Evolutionary conservation across 352 stramenopile species (phyloP), one percentile per base, ranked within the genome.

Genomic region (Thraustochytrium sp.): DNA sequence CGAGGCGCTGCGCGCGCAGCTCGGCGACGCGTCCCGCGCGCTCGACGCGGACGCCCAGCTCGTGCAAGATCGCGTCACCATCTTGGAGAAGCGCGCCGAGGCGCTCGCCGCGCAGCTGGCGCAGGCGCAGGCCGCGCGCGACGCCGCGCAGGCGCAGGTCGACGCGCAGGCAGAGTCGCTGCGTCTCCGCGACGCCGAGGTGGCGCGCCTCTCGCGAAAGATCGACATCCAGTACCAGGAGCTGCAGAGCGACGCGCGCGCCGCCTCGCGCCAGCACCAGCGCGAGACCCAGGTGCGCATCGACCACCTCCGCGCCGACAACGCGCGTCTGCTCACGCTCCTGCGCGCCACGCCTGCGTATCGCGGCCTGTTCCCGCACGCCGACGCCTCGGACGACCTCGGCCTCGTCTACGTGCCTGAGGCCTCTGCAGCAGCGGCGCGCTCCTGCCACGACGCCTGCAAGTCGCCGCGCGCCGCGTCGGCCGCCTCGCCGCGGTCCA

Each of bases 261-360:
- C 23, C 18, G 42, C 68, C 4, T 5, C 42, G 23, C 68, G 37
- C 2, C 16, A 48, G 13, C 65, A 75, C 13, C 65, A 62, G 23
- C 65, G 65, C 34, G 68, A 80, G 26, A 13, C n/a, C 11, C 46
- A 65, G 44, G 51, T 34, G 34, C 68, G 68, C 34, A 68, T 80
- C 13, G 68, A 80, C 49, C 68, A 80, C 42, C 44, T 80, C 5
- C 68, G 46, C n/a, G 46, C 42, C 34, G 68, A 80, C 68, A 80
- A 80, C 38, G 46, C 68, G 29, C 68, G 68, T 11, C 68, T 80
- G 2, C n/a, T 80, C n/a, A 31, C 3, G 23, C 53, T 80, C 5
- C 51, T 80, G 2, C 31, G 31, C 3, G 18, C 29, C 46, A 80
- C 68, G 29, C 42, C 31, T 5, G 51, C 31, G 18, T 80, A 51